phyloP scores from a whole-genome alignment of 805 yeast species.

The Lachancea dasiensis region DNA sequence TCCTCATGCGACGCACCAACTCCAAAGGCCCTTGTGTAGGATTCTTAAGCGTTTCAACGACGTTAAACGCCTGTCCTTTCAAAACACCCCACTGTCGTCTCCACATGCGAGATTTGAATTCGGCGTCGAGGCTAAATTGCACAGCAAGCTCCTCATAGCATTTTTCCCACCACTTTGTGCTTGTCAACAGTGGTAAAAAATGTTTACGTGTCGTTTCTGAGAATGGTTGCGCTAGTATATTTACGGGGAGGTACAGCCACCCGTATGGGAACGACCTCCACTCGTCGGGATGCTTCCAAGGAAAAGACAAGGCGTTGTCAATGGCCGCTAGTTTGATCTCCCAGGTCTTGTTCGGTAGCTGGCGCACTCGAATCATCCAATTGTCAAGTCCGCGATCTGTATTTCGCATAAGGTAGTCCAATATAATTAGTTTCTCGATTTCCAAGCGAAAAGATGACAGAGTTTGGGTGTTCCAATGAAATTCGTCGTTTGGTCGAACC shows the following conservation, averaged over 20 bases:
- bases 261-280: constrained; percentile 79
- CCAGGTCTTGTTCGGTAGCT: constrained; percentile 16
- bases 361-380: constrained; percentile 59
- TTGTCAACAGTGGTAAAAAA: constrained; percentile 52
- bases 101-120: constrained; percentile 64
- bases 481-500: constrained; percentile 21
- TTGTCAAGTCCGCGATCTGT: constrained; percentile 72
- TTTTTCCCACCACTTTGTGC: constrained; percentile 67
- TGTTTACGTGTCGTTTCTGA: constrained; percentile 49
- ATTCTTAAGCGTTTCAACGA: constrained; percentile 56
- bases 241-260: constrained; percentile 63
- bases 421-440: constrained; percentile 60
- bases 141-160: constrained; percentile 42
- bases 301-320: constrained; percentile 68
- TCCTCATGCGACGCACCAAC: constrained; percentile 50
- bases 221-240: constrained; percentile 63
- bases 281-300: constrained; percentile 80
- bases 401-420: constrained; percentile 68
- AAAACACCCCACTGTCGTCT: constrained; percentile 59
- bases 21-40: constrained; percentile 62
- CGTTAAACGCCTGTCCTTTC: constrained; percentile 74
- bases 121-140: constrained; percentile 49
- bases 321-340: constrained; percentile 58
- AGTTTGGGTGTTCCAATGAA: constrained; percentile 48
- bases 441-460: constrained; percentile 51